Base-by-base conservation (phyloP, 176 grass and related monocot genomes). In the Juncus effusus region DNA sequence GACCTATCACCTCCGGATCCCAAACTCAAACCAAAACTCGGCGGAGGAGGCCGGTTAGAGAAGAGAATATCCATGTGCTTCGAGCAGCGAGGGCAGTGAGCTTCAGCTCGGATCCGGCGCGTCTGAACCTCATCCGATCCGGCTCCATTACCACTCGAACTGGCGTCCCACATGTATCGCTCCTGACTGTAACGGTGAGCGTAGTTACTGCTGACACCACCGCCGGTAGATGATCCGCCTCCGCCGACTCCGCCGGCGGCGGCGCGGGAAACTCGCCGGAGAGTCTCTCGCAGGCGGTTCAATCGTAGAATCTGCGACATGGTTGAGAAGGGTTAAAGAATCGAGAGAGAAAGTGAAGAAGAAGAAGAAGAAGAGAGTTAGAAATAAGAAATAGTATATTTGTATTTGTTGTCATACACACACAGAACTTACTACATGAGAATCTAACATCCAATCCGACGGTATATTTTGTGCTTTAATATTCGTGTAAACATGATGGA, bases 41-140 rank as follows among this genome's bases (percentile, higher is more conserved):
- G 56, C 3, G 80, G 77, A 13, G 74, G 82, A 3, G 71, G 37
- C 2, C 85, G 80, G 67, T 93, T 90, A 15, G 88, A 80, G 80
- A 99, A 99, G 64, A 99, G 88, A 69, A 99, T 67, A 52, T 90
- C 80, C 78, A 99, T 93, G 72, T 93, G 94, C 68, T 99, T 92
- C 51, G 85, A 89, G 85, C 94, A 99, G 47, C 94, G 94, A 51
- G 88, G 94, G 79, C 94, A 99, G 88, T 99, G 85, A 39, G 89
- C 88, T 76, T 99, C 94, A 16, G 88, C 94, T 38, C 88, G 88
- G 72, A 99, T 93, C 38, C 89, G 89, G 11, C 85, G 83, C 38
- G 80, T 78, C 75, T 89, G 82, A 72, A 74, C 54, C 57, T 93
- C 94, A 9, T 99, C 89, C 14, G 81, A 77, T 12, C 69, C 69